Evolutionary conservation across 1,284 basidiomycete genomes (phyloP), one percentile per base, ranked within the genome.

Genomic region (Fomes fomentarius): DNA sequence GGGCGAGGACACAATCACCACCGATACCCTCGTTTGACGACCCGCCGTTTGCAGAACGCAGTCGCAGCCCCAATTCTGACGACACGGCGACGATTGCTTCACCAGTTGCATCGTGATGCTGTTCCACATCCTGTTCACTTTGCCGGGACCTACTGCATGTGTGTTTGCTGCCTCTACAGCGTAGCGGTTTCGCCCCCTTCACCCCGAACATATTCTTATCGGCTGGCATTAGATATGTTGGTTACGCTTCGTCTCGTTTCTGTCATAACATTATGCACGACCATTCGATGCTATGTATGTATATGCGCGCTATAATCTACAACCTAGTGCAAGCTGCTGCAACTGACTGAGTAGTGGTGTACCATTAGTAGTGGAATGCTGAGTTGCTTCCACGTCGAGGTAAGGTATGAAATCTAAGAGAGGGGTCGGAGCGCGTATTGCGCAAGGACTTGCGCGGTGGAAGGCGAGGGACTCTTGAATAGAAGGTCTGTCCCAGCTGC

Each of bases 401-500:
- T 30, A 24, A 21, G 30, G 24, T 26, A 62, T 40, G 39, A 46
- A 12, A 30, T 30, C 28, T 30, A 30, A n/a, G n/a, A n/a, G 6
- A 30, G 28, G 12, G 73, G 69, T 63, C 73, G 74, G 58, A 90
- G 77, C 60, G 83, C 81, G 69, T 91, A 91, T 66, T 87, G 81
- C 56, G 74, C 63, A 47, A 95, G 73, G 30, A 84, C 76, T 28
- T 82, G 80, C 22, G 75, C 70, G 40, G 70, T 67, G 44, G 87
- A 79, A 4, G 81, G 66, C 0, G 90, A 85, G 21, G 95, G 95
- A 69, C 91, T 93, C 71, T 85, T 89, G 79, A 98, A 96, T 28
- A 97, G 82, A 42, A 88, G 83, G 71, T 98, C 95, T n/a, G 83
- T 80, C 12, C 95, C 95, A 40, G 76, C 81, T 21, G 84, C 83